Percentiles rank a stretch among this genome's conserved stretches.
Evolutionary conservation across 1,139 yeast genomes (phyloP).

Genomic region (Yamadazyma triangularis): DNA sequence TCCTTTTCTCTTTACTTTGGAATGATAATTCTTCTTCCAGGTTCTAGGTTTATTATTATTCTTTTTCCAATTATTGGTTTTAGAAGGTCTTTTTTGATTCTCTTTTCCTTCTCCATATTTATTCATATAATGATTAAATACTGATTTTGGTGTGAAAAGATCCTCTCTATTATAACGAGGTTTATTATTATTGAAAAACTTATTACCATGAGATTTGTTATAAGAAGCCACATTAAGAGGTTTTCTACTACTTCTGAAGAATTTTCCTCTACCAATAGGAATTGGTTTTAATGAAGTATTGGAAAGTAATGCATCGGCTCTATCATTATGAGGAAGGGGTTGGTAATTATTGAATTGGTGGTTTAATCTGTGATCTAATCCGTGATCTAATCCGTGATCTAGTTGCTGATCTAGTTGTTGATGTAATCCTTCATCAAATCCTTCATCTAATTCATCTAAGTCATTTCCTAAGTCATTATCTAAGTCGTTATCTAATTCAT

Average conservation of each 20-base stretch:
- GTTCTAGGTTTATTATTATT: conserved; percentile 22
- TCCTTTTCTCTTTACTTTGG: too few species aligned
- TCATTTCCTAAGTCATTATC: conserved; percentile 12
- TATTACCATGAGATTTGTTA: conserved; percentile 12
- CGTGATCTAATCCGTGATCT: conserved; percentile 12
- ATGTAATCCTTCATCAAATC: conserved; percentile 2
- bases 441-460: neutral
- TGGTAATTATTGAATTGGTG: conserved; percentile 1
- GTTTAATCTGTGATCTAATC: conserved; percentile 13
- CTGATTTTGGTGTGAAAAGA: conserved; percentile 74
- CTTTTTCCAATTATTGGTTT: conserved; percentile 29
- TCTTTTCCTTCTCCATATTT: conserved; percentile 46
- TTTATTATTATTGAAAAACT: conserved; percentile 8
- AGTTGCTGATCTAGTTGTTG: conserved; percentile 1
- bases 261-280: conserved; percentile 34
- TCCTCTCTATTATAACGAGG: conserved; percentile 58
- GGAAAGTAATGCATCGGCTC: conserved; percentile 45
- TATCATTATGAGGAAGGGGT: conserved; percentile 31
- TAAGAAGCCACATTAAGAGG: conserved; percentile 61
- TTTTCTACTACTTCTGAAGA: conserved; percentile 49
- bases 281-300: conserved; percentile 41
- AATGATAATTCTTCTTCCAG: conserved; percentile 16
- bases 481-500: conserved; percentile 13
- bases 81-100: conserved; percentile 11
- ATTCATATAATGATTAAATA: conserved; percentile 66